These are phyloP conservation scores for Iberis pinnata DNA, from an alignment of 345 rosid species.

Conservation along the genomic window DNA sequence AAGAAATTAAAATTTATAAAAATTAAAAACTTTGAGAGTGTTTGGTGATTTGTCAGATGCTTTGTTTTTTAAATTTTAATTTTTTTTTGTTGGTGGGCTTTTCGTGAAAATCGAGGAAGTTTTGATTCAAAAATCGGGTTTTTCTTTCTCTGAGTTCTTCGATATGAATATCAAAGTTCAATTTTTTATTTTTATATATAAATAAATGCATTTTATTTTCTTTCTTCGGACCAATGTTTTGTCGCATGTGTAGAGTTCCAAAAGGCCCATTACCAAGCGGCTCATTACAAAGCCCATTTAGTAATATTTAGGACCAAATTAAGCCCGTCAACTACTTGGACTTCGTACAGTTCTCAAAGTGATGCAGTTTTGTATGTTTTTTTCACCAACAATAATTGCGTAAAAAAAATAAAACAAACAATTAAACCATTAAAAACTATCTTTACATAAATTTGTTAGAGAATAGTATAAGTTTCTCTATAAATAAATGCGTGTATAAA, in stretches of 20 bases:
- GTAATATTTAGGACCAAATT: too few species aligned
- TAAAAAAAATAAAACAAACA: too few species aligned
- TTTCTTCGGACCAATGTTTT: conserved; percentile 10
- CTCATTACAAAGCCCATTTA: background rate
- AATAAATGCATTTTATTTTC: background rate
- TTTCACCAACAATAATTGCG: too few species aligned
- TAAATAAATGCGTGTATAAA: too few species aligned
- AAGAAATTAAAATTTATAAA: background rate
- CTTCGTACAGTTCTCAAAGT: too few species aligned
- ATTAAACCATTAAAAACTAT: too few species aligned
- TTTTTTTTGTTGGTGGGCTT: conserved; percentile 22
- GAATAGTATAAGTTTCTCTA: too few species aligned
- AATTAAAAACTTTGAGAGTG: conserved; percentile 15
- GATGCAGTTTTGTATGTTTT: too few species aligned
- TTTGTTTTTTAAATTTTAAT: conserved; percentile 4
- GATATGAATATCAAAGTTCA: conserved; percentile 6
- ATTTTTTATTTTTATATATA: background rate
- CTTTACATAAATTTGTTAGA: too few species aligned
- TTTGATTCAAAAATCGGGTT: conserved; percentile 28
- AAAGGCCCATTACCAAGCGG: background rate
- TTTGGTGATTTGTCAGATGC: conserved; percentile 43
- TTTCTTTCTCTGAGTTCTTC: conserved; percentile 26
- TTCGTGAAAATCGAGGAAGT: conserved; percentile 26
- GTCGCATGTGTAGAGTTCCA: conserved; percentile 26
- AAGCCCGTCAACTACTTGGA: too few species aligned